Base-by-base conservation (phyloP, 2,329 filamentous ascomycete genomes). In the Magnaporthales sp. region DNA sequence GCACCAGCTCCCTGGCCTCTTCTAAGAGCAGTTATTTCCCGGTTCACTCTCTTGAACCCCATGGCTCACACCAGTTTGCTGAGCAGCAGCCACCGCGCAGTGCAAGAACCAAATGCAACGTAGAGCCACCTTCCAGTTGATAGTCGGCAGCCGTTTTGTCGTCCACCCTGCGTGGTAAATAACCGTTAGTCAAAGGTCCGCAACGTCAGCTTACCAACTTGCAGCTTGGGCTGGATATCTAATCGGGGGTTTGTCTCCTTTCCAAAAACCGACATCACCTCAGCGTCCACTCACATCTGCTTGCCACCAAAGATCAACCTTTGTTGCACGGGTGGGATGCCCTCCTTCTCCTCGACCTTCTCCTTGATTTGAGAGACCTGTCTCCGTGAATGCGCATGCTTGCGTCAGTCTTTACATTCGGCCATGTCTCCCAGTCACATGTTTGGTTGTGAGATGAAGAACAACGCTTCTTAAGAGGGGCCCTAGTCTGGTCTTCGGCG, bases 311-410 rank as follows among this genome's bases (percentile, higher is more conserved):
- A 97, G 75, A 99, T 99, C 71, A 99, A 83, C 68, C 95, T 89
- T 80, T 99, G 95, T 80, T 99, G 95, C 22, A 95, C 93, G 0
- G 95, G 95, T 60, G 95, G 94, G 73, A 99, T 99, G 67, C 95
- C 95, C 77, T 98, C 95, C 81, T 98, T 98, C 83, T 99, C 95
- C 80, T 99, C 95, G 67, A 99, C 95, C 74, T 94, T 93, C 81
- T 98, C 95, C 85, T 99, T 99, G 84, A 99, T 98, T 78, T 93
- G 89, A 56, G 91, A 89, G 72, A 98, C 91, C 93, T 96, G 71
- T 56, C 22, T 46, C 56, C n/a, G n/a, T n/a, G 24, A 24, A 24
- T 19, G 62, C 24, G 22, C 54, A 13, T 26, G 22, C 54, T 58
- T 26, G 54, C 24, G 54, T 58, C 54, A 58, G 54, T 8, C n/a